phyloP scores from a whole-genome alignment of 495 filamentous ascomycete species.

The Evernia prunastri region DNA sequence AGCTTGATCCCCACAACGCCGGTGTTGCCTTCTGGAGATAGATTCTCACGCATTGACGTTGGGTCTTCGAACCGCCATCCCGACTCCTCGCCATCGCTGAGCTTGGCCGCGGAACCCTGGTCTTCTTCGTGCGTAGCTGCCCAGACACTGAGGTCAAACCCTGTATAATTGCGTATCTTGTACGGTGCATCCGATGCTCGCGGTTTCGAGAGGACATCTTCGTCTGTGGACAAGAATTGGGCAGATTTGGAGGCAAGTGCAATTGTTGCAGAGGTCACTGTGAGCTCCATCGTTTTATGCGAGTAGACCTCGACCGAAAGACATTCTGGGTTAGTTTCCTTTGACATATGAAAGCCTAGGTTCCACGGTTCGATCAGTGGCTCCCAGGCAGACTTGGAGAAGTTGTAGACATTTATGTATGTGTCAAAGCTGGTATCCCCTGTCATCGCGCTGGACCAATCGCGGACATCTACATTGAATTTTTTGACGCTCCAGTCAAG shows the following conservation, averaged over 20 bases:
- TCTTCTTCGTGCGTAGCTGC: conserved; percentile 60
- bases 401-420: conserved; percentile 96
- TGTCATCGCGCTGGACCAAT: conserved; percentile 85
- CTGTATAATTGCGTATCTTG: conserved; percentile 88
- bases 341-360: conserved; percentile 81
- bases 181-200: conserved; percentile 88
- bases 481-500: conserved; percentile 90
- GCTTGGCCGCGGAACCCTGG: conserved; percentile 63
- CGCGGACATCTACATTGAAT: conserved; percentile 72
- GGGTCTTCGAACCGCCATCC: conserved; percentile 97
- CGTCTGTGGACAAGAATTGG: conserved; percentile 78
- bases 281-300: conserved; percentile 82
- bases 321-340: conserved; percentile 64
- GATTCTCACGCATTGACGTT: conserved; percentile 84
- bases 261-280: conserved; percentile 88
- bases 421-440: conserved; percentile 86
- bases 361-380: conserved; percentile 95
- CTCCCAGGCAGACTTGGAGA: conserved; percentile 97
- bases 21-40: conserved; percentile 72
- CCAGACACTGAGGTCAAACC: conserved; percentile 81
- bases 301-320: conserved; percentile 82
- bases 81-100: conserved; percentile 81
- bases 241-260: conserved; percentile 87
- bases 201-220: conserved; percentile 92
- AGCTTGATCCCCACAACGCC: conserved; percentile 75